Percentiles rank a stretch among this genome's conserved stretches.
phyloP scores from a whole-genome alignment of 2,329 filamentous ascomycete species.

The Fonsecaea multimorphosa region DNA sequence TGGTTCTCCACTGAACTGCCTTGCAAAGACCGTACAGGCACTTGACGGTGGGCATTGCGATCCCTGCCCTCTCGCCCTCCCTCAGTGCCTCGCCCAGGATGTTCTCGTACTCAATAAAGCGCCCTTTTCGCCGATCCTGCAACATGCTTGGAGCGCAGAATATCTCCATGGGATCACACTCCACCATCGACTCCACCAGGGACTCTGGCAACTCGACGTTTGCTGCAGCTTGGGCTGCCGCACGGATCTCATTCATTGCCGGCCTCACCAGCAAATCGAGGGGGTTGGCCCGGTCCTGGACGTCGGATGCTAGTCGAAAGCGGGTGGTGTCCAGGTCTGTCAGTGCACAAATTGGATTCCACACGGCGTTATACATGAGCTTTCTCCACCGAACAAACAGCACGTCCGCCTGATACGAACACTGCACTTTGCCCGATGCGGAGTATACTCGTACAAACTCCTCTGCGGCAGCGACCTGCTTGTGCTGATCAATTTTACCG shows the following conservation, averaged over 20 bases:
- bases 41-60: slow-evolving; percentile 44
- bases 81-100: slow-evolving; percentile 63
- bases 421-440: slow-evolving; percentile 53
- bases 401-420: slow-evolving; percentile 47
- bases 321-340: slow-evolving; percentile 59
- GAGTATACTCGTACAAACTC: slow-evolving; percentile 58
- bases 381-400: slow-evolving; percentile 45
- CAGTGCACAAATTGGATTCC: slow-evolving; percentile 61
- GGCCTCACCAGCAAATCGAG: slow-evolving; percentile 59
- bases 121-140: slow-evolving; percentile 56
- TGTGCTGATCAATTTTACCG: slow-evolving; percentile 19
- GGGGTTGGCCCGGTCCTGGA: slow-evolving; percentile 40
- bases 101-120: slow-evolving; percentile 63
- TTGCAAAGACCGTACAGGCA: slow-evolving; percentile 43
- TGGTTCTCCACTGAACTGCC: slow-evolving; percentile 42
- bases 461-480: slow-evolving; percentile 43
- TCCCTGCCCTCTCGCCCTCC: slow-evolving; percentile 56
- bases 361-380: slow-evolving; percentile 58
- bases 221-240: slow-evolving; percentile 54
- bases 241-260: slow-evolving; percentile 55
- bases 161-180: slow-evolving; percentile 56
- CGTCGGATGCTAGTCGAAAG: slow-evolving; percentile 54
- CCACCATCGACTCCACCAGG: slow-evolving; percentile 55
- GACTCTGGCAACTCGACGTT: slow-evolving; percentile 52
- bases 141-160: slow-evolving; percentile 62